Conservation (phyloP, 164 flowering plant species). For the Chimonanthus salicifolius region DNA sequence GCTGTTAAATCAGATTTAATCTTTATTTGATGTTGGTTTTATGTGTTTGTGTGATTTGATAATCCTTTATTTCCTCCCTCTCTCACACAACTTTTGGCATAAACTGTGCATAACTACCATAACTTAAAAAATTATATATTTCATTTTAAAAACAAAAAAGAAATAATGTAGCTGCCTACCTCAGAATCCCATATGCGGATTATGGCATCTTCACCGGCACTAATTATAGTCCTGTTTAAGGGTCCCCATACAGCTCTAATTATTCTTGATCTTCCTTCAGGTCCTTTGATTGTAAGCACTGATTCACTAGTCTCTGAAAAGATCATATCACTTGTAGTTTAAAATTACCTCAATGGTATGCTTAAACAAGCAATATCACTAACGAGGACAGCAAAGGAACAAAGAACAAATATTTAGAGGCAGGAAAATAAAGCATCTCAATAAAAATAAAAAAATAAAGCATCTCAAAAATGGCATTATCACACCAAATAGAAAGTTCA, state of each 20-base stretch:
- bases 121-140: no score
- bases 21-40: no score
- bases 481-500: not conserved
- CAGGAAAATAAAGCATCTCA: not conserved
- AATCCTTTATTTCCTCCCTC: no score
- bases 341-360: not conserved
- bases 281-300: constrained; percentile 64
- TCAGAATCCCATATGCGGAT: constrained; percentile 94
- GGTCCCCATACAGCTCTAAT: constrained; percentile 97
- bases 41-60: no score
- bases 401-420: not conserved
- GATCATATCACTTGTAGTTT: not conserved
- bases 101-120: no score
- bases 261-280: constrained; percentile 83
- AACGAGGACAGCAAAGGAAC: not conserved
- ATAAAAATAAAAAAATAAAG: not conserved
- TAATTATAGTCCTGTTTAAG: constrained; percentile 69
- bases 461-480: not conserved
- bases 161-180: constrained; percentile 27
- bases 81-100: no score
- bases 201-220: constrained; percentile 89
- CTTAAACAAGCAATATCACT: not conserved
- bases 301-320: constrained; percentile 68
- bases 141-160: no score
- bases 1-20: no score